Evolutionary conservation across 371 early-diverging fungal genomes (phyloP).

Genomic region (Coemansia linderi): DNA sequence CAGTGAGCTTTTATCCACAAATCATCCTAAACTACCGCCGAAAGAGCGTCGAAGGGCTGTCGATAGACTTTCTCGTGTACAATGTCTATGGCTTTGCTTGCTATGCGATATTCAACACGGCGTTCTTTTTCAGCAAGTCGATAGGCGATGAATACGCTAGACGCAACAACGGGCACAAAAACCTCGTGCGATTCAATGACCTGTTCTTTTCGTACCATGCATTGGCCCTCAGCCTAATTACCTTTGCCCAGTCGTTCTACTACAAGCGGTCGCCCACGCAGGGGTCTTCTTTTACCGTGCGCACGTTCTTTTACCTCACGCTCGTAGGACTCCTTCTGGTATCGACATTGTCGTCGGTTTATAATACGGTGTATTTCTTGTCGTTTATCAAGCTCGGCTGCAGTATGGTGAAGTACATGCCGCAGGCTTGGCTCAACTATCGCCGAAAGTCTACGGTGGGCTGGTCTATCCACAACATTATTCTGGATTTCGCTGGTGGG

Average conservation of each 20-base stretch:
- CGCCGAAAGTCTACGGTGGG: slow-evolving; percentile 81
- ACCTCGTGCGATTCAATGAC: slow-evolving; percentile 84
- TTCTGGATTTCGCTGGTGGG: slow-evolving; percentile 91
- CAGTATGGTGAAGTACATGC: slow-evolving; percentile 84
- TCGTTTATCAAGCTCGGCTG: slow-evolving; percentile 77
- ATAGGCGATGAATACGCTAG: slow-evolving; percentile 77
- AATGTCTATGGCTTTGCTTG: slow-evolving; percentile 86
- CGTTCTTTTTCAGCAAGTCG: slow-evolving; percentile 67
- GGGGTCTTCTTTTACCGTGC: slow-evolving; percentile 18
- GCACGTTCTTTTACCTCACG: slow-evolving; percentile 25
- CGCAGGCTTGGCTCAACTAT: slow-evolving; percentile 83
- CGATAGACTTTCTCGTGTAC: slow-evolving; percentile 85
- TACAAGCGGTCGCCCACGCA: slow-evolving; percentile 60
- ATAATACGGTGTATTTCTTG: slow-evolving; percentile 64
- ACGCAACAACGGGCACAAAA: slow-evolving; percentile 67
- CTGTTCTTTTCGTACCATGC: slow-evolving; percentile 89
- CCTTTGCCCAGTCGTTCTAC: slow-evolving; percentile 70
- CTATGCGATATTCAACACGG: slow-evolving; percentile 79
- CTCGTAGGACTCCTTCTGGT: not conserved
- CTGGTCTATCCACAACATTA: slow-evolving; percentile 89
- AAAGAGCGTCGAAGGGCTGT: slow-evolving; percentile 83
- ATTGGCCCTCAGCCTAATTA: slow-evolving; percentile 65
- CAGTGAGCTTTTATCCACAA: slow-evolving; percentile 75
- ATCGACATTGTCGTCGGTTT: slow-evolving; percentile 12
- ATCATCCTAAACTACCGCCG: slow-evolving; percentile 68